Evolutionary conservation across 306 rosid genomes (phyloP).

Genomic region (Rosa persica): DNA sequence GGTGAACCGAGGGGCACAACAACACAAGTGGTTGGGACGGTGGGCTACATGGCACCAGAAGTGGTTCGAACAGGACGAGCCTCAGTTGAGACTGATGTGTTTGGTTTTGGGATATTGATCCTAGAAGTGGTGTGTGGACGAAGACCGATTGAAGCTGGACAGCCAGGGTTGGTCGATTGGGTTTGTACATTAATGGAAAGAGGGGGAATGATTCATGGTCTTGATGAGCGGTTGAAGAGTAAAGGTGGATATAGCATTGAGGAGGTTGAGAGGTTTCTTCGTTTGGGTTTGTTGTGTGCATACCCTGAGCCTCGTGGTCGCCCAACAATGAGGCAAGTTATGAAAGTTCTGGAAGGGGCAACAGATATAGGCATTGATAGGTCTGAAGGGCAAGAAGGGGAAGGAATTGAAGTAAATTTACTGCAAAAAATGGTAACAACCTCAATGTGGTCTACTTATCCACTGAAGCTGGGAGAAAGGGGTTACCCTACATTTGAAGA

Average conservation of each 20-base stretch:
- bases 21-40: background rate
- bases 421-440: background rate
- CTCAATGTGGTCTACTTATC: background rate
- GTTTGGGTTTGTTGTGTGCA: slow-evolving; percentile 57
- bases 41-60: background rate
- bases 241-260: slow-evolving; percentile 30
- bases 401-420: background rate
- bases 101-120: background rate
- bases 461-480: background rate
- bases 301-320: slow-evolving; percentile 46
- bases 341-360: slow-evolving; percentile 45
- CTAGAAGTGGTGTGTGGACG: slow-evolving; percentile 7
- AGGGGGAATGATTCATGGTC: slow-evolving; percentile 34
- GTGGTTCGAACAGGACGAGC: background rate
- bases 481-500: background rate
- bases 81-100: background rate
- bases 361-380: background rate
- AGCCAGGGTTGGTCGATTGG: slow-evolving; percentile 52
- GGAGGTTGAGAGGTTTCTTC: slow-evolving; percentile 55
- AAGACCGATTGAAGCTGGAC: slow-evolving; percentile 56
- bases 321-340: slow-evolving; percentile 61
- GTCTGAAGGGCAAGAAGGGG: slow-evolving; percentile 26
- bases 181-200: slow-evolving; percentile 36
- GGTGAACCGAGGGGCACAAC: background rate
- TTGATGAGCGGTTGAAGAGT: slow-evolving; percentile 49